Percentiles rank a stretch among this genome's conserved stretches.
Evolutionary conservation across 208 protist genomes (phyloP).

Genomic region (Crithidia fasciculata): DNA sequence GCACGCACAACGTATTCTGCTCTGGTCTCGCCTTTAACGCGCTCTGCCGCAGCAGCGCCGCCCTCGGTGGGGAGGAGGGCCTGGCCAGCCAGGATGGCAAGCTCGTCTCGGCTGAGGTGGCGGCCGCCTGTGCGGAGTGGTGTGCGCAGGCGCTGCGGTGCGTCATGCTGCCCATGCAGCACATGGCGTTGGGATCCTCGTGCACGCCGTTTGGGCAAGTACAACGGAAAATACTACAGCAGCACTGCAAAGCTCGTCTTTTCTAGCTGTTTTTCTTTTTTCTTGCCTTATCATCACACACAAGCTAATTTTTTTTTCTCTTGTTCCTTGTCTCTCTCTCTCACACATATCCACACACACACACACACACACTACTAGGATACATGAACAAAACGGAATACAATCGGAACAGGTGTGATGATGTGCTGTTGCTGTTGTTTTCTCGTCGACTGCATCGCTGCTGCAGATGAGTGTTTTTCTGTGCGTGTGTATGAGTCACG

Average conservation of each 20-base stretch:
- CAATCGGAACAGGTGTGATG: too few relatives aligned
- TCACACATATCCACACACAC: too few relatives aligned
- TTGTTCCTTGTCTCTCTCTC: too few relatives aligned
- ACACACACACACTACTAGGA: too few relatives aligned
- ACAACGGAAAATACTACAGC: conserved; percentile 20
- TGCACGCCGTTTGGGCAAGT: neutral
- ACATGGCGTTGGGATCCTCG: conserved; percentile 11
- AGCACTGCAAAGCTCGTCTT: neutral
- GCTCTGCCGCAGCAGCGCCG: conserved; percentile 37
- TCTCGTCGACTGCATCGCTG: too few relatives aligned
- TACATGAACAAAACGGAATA: too few relatives aligned
- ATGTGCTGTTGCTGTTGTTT: too few relatives aligned
- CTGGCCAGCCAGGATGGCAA: conserved; percentile 36
- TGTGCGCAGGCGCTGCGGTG: conserved; percentile 33
- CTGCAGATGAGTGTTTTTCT: too few relatives aligned
- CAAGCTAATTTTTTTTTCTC: neutral
- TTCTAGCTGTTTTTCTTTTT: neutral
- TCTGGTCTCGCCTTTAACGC: conserved; percentile 44
- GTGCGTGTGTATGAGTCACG: too few relatives aligned
- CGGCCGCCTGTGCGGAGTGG: conserved; percentile 41
- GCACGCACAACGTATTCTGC: conserved; percentile 28
- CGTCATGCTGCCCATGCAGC: conserved; percentile 30
- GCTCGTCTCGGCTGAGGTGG: conserved; percentile 36
- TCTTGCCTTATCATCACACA: neutral
- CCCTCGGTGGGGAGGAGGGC: conserved; percentile 41